A percentile compares a stretch with the other conserved stretches of the same genome.
phyloP scores from a whole-genome alignment of 2,329 filamentous ascomycete genomes.

The Diplodia mutila region DNA sequence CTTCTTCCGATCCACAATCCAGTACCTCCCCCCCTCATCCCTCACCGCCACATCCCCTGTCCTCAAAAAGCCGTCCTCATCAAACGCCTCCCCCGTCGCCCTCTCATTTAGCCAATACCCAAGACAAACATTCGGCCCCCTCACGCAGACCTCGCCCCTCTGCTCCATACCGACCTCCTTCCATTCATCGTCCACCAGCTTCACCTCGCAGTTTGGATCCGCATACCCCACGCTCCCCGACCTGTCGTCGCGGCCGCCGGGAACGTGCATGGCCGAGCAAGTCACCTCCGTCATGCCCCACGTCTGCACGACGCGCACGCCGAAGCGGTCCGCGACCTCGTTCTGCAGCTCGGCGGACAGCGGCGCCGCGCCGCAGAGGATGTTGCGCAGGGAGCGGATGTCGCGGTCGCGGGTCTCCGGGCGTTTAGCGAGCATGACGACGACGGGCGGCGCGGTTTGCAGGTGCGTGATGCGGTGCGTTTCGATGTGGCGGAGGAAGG shows the following conservation, averaged over 20 bases:
- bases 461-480: constrained; percentile 44
- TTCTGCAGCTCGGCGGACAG: constrained; percentile 45
- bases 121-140: not conserved
- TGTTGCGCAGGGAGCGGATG: constrained; percentile 39
- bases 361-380: constrained; percentile 46
- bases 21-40: constrained; percentile 34
- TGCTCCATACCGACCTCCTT: not conserved
- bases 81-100: constrained; percentile 26
- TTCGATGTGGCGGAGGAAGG: constrained; percentile 41
- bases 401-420: constrained; percentile 41
- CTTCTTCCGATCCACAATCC: constrained; percentile 46
- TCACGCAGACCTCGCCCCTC: constrained; percentile 7
- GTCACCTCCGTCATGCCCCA: constrained; percentile 60
- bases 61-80: constrained; percentile 18
- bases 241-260: constrained; percentile 13
- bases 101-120: constrained; percentile 26
- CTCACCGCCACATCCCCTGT: constrained; percentile 32
- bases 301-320: constrained; percentile 45
- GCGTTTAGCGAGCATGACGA: constrained; percentile 45
- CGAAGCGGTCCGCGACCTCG: constrained; percentile 41
- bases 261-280: constrained; percentile 41
- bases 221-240: constrained; percentile 5
- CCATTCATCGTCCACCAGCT: constrained; percentile 10
- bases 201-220: constrained; percentile 12
- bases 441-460: constrained; percentile 45